Conservation (phyloP, 805 yeast species). For the Candida coleopterorum region DNA sequence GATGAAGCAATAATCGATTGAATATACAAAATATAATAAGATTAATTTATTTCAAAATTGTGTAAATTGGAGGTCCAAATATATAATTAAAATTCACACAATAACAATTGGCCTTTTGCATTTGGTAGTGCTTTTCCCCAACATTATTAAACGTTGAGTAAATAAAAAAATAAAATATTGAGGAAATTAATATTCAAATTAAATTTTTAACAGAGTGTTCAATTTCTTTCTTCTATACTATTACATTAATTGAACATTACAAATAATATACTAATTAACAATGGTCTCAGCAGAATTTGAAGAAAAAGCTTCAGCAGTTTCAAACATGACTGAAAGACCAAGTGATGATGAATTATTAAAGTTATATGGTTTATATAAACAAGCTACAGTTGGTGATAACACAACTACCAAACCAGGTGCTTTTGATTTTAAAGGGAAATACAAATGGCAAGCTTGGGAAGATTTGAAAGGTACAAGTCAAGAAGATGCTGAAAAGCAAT, state of each 20-base stretch:
- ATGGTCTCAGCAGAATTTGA: conserved; percentile 31
- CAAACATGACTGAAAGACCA: conserved; percentile 71
- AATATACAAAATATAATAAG: background rate
- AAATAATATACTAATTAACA: no score
- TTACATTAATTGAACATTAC: no score
- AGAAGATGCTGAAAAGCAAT: conserved; percentile 85
- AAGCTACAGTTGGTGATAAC: conserved; percentile 96
- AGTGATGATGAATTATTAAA: conserved; percentile 79
- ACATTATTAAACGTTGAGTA: no score
- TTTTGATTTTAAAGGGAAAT: conserved; percentile 90
- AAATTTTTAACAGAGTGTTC: no score
- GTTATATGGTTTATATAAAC: conserved; percentile 91
- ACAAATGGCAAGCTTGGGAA: conserved; percentile 98
- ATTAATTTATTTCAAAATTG: no score
- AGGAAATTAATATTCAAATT: no score
- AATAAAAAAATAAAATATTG: no score
- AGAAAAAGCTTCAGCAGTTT: conserved; percentile 51
- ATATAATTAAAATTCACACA: no score
- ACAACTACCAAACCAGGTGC: conserved; percentile 81
- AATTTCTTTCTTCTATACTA: no score
- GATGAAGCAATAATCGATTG: conserved; percentile 8
- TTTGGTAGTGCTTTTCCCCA: no score
- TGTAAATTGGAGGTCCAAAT: no score
- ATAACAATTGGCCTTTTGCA: no score
- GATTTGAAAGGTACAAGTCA: conserved; percentile 77